Base-by-base conservation (phyloP, 768 basidiomycete genomes). In the Sarcomyxa edulis region DNA sequence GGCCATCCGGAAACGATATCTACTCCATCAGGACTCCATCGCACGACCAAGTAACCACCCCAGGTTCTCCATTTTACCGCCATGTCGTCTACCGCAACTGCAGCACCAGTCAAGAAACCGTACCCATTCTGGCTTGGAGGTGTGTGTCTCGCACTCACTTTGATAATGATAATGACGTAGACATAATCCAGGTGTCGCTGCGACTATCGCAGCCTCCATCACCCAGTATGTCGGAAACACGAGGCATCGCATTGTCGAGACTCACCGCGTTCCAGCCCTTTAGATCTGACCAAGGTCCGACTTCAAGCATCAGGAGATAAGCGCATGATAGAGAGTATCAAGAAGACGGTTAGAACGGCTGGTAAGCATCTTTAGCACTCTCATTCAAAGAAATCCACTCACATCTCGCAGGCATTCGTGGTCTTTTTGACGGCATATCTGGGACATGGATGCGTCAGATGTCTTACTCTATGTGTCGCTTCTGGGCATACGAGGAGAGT, bases 391-490 rank as follows among this genome's bases (percentile, higher is more conserved):
- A 8, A 20, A 26, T 36, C 45, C 18, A 66, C 56, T 10, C 62
- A 54, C 65, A 64, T 67, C 28, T 61, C 61, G 37, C 40, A 76
- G 78, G 78, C 42, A 62, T 66, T 34, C 70, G 78, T 26, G 91
- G 91, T 2, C 68, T 93, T 33, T 90, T 78, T 52, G 91, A 92
- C 54, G 91, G 91, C 12, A 88, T 92, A 43, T 68, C 82, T 2
- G 91, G 90, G 21, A 95, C 91, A 19, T 84, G 88, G 78, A 62
- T 95, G 60, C 76, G 91, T 20, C 91, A 95, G 62, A 90, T 93
- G 88, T 86, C 81, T 23, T 94, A 94, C 63, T 90, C 86, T 29
- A 68, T 92, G 57, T 90, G 87, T 58, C 72, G 90, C n/a, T 94
- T 92, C 67, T 92, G 88, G 78, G 88, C 86, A 11, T 91, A 93